Evolutionary conservation across 345 rosid genomes (phyloP).

Genomic region (Aquilaria malaccensis): DNA sequence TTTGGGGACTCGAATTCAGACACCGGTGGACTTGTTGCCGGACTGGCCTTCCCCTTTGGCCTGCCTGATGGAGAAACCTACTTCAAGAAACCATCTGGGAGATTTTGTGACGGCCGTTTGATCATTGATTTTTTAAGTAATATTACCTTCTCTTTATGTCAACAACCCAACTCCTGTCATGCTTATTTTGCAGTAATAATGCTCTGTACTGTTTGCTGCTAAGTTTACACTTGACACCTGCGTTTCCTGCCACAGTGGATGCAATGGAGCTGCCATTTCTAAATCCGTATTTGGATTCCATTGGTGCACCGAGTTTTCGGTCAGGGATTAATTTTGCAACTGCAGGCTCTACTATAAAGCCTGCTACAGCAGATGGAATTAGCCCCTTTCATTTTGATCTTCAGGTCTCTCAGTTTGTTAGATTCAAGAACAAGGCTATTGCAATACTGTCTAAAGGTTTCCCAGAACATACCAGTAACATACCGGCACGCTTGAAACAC

Average conservation of each 20-base stretch:
- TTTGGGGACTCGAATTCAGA: constrained; percentile 50
- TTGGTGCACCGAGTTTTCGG: constrained; percentile 32
- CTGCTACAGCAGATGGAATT: constrained; percentile 21
- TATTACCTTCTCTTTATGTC: neutral
- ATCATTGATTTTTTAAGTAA: constrained; percentile 36
- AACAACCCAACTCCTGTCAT: neutral
- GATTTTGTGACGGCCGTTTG: constrained; percentile 43
- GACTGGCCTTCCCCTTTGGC: constrained; percentile 26
- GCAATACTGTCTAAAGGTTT: constrained; percentile 28
- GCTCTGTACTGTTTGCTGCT: neutral
- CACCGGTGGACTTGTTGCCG: constrained; percentile 38
- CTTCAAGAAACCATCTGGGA: constrained; percentile 25
- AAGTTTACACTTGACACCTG: neutral
- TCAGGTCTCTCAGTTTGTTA: constrained; percentile 34
- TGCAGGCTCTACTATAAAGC: constrained; percentile 30
- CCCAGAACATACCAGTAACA: neutral
- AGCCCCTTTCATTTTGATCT: constrained; percentile 35
- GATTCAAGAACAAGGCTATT: constrained; percentile 33
- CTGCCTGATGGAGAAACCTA: constrained; percentile 31
- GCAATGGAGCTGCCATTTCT: constrained; percentile 25
- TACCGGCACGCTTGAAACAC: neutral
- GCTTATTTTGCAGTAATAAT: neutral
- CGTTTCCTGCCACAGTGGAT: constrained; percentile 19
- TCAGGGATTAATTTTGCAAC: constrained; percentile 41
- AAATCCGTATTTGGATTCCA: constrained; percentile 39